Evolutionary conservation across 2,329 filamentous ascomycete species (phyloP).

Genomic region (Hypoxylon sp.): DNA sequence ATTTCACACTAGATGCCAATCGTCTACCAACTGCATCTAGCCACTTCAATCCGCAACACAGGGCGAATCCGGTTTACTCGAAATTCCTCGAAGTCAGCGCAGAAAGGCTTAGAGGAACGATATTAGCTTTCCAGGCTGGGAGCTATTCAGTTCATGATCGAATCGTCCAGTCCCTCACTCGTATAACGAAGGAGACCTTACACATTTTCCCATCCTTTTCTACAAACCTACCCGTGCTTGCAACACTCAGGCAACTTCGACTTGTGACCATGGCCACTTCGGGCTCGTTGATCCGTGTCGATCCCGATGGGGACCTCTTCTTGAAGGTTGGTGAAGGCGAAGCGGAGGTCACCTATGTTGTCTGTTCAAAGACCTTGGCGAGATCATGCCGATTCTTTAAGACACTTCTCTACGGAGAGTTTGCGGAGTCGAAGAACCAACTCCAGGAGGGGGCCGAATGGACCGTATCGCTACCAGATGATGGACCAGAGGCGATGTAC

Average conservation of each 20-base stretch:
- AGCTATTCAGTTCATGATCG: not conserved
- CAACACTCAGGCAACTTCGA: too few species aligned
- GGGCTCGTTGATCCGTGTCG: not conserved
- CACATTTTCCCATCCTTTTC: not conserved
- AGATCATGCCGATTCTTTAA: not conserved
- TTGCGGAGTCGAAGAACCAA: not conserved
- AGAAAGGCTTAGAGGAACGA: not conserved
- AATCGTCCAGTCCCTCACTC: not conserved
- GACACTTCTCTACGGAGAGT: not conserved
- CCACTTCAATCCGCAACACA: too few species aligned
- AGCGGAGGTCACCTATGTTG: not conserved
- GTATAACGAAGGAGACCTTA: not conserved
- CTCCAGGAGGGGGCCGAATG: not conserved
- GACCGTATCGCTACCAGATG: not conserved
- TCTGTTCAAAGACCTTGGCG: not conserved
- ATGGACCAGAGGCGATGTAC: not conserved
- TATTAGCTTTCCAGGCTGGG: too few species aligned
- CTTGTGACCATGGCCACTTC: not conserved
- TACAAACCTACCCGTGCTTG: not conserved
- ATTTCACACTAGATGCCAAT: not conserved
- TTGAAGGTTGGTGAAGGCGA: not conserved
- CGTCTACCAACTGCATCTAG: not conserved
- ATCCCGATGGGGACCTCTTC: not conserved
- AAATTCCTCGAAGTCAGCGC: not conserved
- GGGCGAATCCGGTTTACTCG: not conserved